phyloP scores from a whole-genome alignment of 768 basidiomycete species.

The Pleurotus salmoneostramineus region DNA sequence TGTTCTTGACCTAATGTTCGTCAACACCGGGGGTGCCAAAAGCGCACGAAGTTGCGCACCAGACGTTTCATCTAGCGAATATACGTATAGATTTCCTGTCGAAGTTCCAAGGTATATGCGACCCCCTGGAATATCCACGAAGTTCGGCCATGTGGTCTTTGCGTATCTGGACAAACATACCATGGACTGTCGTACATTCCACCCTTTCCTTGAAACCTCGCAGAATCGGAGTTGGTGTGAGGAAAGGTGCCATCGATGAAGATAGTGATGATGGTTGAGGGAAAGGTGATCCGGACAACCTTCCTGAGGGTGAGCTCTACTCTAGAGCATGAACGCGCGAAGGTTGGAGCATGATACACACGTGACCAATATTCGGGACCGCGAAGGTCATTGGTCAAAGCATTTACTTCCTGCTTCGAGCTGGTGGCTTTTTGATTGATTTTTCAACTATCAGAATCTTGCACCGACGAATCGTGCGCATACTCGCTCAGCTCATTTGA shows the following conservation, averaged over 20 bases:
- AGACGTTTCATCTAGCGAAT: constrained; percentile 31
- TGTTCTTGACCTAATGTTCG: constrained; percentile 4
- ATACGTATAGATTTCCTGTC: constrained; percentile 31
- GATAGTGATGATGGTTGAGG: no score
- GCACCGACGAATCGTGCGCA: no score
- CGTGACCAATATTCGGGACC: no score
- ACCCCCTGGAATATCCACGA: no score
- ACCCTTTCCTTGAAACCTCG: constrained; percentile 46
- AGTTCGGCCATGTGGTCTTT: constrained; percentile 3
- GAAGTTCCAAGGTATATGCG: constrained; percentile 36
- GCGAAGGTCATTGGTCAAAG: no score
- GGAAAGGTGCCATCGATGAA: constrained; percentile 39
- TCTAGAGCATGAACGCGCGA: no score
- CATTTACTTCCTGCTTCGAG: not conserved
- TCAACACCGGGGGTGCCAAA: not conserved
- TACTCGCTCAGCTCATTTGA: no score
- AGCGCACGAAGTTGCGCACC: constrained; percentile 25
- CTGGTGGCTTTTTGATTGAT: no score
- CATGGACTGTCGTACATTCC: constrained; percentile 43
- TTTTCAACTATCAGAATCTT: no score
- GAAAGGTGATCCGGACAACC: no score
- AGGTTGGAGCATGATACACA: no score
- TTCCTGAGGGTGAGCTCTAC: no score
- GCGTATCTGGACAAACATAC: constrained; percentile 16
- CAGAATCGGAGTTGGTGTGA: constrained; percentile 26